A percentile compares a stretch with the other conserved stretches of the same genome.
Conservation (phyloP, 2,329 filamentous ascomycete species). For the Colletotrichum caudatum region DNA sequence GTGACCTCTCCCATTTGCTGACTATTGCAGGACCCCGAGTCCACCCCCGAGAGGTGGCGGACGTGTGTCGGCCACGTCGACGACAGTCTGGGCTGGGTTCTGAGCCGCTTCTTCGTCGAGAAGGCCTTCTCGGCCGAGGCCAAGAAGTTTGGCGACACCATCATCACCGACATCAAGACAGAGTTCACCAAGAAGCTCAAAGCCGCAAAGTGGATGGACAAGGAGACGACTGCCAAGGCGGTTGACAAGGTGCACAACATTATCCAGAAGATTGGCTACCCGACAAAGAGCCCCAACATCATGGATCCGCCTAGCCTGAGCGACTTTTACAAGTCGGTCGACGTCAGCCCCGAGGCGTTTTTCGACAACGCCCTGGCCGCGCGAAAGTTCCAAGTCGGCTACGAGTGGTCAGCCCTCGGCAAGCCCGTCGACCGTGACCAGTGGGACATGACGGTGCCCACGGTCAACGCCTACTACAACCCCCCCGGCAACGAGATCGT, state of each 20-base stretch:
- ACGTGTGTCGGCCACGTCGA: conserved; percentile 72
- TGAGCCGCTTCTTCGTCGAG: conserved; percentile 78
- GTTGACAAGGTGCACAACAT: conserved; percentile 76
- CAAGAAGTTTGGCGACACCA: conserved; percentile 74
- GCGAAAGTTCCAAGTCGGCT: conserved; percentile 59
- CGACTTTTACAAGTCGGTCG: conserved; percentile 67
- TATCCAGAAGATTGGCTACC: conserved; percentile 76
- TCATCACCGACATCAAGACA: conserved; percentile 77
- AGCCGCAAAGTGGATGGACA: conserved; percentile 73
- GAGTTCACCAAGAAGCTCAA: conserved; percentile 72
- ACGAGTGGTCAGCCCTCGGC: conserved; percentile 68
- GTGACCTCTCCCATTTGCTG: neutral
- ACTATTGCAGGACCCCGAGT: conserved; percentile 64
- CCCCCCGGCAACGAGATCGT: conserved; percentile 75
- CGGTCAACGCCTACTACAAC: conserved; percentile 76
- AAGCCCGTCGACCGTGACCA: conserved; percentile 70
- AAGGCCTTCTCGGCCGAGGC: conserved; percentile 75
- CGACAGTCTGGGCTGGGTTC: conserved; percentile 72
- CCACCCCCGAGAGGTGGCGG: conserved; percentile 74
- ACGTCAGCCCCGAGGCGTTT: conserved; percentile 63
- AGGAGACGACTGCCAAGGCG: conserved; percentile 68
- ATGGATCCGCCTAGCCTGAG: conserved; percentile 67
- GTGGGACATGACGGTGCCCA: conserved; percentile 71
- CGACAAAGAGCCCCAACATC: conserved; percentile 71
- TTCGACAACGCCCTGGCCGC: conserved; percentile 69